Conservation (phyloP, 371 early-diverging fungal species). For the Mucor saturninus region DNA sequence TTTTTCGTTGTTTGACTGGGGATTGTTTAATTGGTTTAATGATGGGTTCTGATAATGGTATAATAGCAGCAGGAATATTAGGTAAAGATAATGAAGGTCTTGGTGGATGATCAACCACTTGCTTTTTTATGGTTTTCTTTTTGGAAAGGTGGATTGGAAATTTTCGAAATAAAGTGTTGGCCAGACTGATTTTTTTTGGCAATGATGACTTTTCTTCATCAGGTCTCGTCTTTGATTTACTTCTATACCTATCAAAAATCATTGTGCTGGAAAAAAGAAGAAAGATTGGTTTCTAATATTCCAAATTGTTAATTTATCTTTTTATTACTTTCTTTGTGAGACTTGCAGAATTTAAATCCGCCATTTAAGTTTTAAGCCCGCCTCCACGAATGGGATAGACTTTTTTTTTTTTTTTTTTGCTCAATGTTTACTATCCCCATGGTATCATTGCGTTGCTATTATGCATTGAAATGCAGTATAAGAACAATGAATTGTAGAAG, state of each 20-base stretch:
- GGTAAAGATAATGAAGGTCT: constrained; percentile 50
- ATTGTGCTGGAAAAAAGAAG: constrained; percentile 14
- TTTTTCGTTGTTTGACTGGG: constrained; percentile 22
- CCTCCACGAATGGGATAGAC: not conserved
- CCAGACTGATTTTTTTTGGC: constrained; percentile 35
- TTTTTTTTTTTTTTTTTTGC: not conserved
- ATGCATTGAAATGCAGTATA: too few species aligned
- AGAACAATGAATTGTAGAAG: too few species aligned
- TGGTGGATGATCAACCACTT: constrained; percentile 25
- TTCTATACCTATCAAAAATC: constrained; percentile 49
- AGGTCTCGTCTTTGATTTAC: constrained; percentile 29
- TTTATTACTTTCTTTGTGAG: not conserved
- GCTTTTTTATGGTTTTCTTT: constrained; percentile 16
- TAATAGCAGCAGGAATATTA: constrained; percentile 23
- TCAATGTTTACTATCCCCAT: not conserved
- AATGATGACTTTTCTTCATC: constrained; percentile 16
- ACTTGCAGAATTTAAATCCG: too few species aligned
- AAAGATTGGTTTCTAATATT: not conserved
- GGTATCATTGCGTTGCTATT: too few species aligned
- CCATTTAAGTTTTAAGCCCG: too few species aligned
- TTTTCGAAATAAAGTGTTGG: constrained; percentile 40
- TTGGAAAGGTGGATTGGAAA: constrained; percentile 35
- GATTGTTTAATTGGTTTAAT: constrained; percentile 4
- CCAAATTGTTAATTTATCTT: not conserved
- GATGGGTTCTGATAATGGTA: constrained; percentile 1